These are phyloP conservation scores for Phytophthora agathidicida DNA, from an alignment of 352 stramenopile species.

Conservation along the genomic window DNA sequence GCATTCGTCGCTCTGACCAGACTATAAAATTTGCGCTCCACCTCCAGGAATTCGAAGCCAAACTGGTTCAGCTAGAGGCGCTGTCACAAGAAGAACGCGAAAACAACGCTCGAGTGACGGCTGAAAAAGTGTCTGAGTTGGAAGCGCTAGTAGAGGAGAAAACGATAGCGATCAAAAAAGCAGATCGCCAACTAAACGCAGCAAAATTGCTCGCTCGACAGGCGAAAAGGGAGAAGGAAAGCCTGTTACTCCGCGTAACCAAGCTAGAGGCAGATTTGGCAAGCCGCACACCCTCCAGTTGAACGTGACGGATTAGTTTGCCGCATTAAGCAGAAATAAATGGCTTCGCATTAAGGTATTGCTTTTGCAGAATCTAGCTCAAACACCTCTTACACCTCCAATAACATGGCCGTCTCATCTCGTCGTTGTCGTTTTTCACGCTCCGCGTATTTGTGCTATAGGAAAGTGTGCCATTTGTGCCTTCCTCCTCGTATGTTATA, in stretches of 20 bases:
- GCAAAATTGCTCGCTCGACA: conserved; percentile 71
- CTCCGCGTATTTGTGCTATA: conserved; percentile 47
- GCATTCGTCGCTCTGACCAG: background rate
- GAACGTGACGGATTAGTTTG: background rate
- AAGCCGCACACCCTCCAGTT: background rate
- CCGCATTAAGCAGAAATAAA: conserved; percentile 1
- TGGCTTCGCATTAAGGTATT: conserved; percentile 5
- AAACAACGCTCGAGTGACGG: conserved; percentile 19
- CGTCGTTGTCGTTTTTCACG: conserved; percentile 28
- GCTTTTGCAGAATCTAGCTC: background rate
- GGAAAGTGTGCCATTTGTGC: conserved; percentile 36
- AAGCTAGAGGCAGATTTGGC: conserved; percentile 42
- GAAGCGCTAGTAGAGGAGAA: conserved; percentile 50
- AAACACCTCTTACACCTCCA: conserved; percentile 3
- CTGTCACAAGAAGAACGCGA: conserved; percentile 48
- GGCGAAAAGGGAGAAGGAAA: conserved; percentile 78
- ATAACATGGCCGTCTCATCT: conserved; percentile 27
- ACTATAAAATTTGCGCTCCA: background rate
- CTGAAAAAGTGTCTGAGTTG: conserved; percentile 42
- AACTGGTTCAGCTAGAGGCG: conserved; percentile 42
- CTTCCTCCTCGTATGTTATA: conserved; percentile 37
- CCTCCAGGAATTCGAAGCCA: conserved; percentile 49
- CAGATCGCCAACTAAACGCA: conserved; percentile 68
- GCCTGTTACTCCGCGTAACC: conserved; percentile 45
- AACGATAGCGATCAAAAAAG: conserved; percentile 50